Evolutionary conservation across 441 rosid genomes (phyloP).

Genomic region (Raphanus hybrid): DNA sequence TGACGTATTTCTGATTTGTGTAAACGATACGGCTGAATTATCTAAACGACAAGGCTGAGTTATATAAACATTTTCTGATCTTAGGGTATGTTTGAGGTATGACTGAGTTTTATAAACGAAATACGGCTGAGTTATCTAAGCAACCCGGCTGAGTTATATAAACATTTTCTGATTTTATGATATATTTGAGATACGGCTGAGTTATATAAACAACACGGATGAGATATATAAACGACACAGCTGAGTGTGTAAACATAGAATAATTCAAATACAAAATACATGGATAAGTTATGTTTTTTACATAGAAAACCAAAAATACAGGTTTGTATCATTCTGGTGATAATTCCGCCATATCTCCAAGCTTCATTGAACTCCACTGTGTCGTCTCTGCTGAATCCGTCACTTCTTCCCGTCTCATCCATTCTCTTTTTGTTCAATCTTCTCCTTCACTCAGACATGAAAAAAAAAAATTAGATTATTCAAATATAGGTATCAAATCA

Average conservation of each 20-base stretch:
- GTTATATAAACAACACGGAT: too few species aligned
- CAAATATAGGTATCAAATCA: not conserved
- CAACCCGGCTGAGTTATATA: not conserved
- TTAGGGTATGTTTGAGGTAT: not conserved
- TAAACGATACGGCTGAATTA: too few species aligned
- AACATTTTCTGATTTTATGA: not conserved
- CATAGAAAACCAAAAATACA: not conserved
- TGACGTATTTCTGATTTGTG: too few species aligned
- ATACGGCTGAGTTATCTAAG: not conserved
- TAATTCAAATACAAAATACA: not conserved
- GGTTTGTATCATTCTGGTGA: not conserved
- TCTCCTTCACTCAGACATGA: not conserved
- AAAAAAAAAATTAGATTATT: not conserved
- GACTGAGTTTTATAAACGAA: not conserved
- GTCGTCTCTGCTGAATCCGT: not conserved
- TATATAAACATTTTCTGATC: too few species aligned
- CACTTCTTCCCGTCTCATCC: not conserved
- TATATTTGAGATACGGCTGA: too few species aligned
- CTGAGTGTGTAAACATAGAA: not conserved
- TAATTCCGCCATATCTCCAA: not conserved
- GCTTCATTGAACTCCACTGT: not conserved
- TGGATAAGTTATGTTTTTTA: not conserved
- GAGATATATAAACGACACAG: not conserved
- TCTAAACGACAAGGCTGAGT: too few species aligned
- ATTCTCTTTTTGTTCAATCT: not conserved